These are phyloP conservation scores for Mortierella alpina DNA, from an alignment of 192 early-diverging fungal genomes.

Conservation along the genomic window DNA sequence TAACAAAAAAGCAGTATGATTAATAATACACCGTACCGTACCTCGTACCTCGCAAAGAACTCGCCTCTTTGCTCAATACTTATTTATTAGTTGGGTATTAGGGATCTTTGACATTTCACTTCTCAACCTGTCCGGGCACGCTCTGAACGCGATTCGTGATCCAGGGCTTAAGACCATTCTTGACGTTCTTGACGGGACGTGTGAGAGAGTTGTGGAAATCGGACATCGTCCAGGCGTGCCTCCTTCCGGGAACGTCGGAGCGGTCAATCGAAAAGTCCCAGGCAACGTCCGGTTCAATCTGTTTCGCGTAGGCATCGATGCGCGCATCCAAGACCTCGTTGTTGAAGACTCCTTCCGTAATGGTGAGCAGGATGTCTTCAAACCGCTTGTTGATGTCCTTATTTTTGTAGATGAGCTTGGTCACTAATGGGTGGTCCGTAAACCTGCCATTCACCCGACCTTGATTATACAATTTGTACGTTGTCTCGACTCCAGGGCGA, in stretches of 20 bases:
- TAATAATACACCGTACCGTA: no score
- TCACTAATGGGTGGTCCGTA: constrained; percentile 6
- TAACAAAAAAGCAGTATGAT: no score
- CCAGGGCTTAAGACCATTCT: constrained; percentile 2
- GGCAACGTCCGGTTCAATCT: constrained; percentile 36
- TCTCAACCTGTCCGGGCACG: not conserved
- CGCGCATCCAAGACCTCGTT: constrained; percentile 15
- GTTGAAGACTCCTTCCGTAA: constrained; percentile 23
- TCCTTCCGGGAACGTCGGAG: constrained; percentile 4
- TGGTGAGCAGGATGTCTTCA: constrained; percentile 22
- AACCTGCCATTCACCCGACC: constrained; percentile 1
- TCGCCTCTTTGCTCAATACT: no score
- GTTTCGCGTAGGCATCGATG: constrained; percentile 31
- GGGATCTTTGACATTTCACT: not conserved
- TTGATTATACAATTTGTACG: constrained; percentile 10
- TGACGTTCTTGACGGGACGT: not conserved
- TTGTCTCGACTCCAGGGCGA: not conserved
- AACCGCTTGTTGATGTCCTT: constrained; percentile 36
- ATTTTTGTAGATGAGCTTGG: constrained; percentile 47
- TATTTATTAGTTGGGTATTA: not conserved
- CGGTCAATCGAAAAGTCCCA: constrained; percentile 42
- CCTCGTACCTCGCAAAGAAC: no score
- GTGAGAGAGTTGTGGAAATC: constrained; percentile 12
- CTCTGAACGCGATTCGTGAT: constrained; percentile 9
- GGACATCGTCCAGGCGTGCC: not conserved